phyloP scores from a whole-genome alignment of 495 filamentous ascomycete genomes.

The Glonium stellatum region DNA sequence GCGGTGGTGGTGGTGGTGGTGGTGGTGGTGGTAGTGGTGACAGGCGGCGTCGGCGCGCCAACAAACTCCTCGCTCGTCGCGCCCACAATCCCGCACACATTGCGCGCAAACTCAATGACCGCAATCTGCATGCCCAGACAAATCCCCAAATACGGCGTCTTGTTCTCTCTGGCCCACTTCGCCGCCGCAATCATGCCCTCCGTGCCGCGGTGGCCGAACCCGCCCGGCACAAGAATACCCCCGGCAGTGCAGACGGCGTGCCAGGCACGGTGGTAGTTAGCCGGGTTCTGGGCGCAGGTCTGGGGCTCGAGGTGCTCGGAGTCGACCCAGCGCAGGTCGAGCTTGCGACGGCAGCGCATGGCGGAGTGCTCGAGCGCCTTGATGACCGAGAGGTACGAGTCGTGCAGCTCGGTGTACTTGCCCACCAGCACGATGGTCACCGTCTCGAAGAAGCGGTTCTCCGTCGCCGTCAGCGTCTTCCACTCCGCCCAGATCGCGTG shows the following conservation, averaged over 20 bases:
- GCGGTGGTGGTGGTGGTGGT: too few relatives aligned
- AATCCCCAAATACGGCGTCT: slow-evolving; percentile 79
- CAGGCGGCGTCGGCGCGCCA: slow-evolving; percentile 44
- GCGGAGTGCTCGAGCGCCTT: slow-evolving; percentile 86
- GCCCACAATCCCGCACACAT: slow-evolving; percentile 53
- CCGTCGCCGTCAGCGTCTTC: slow-evolving; percentile 57
- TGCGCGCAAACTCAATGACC: slow-evolving; percentile 80
- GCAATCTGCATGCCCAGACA: slow-evolving; percentile 95
- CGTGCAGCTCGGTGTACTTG: slow-evolving; percentile 78
- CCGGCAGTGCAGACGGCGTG: slow-evolving; percentile 62
- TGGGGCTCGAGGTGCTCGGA: slow-evolving; percentile 70
- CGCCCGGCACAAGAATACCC: slow-evolving; percentile 66
- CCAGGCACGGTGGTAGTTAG: slow-evolving; percentile 86
- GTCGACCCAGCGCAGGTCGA: slow-evolving; percentile 78
- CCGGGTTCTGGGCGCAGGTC: slow-evolving; percentile 50
- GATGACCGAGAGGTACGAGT: slow-evolving; percentile 73
- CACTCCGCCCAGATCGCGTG: slow-evolving; percentile 64
- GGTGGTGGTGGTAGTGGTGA: too few relatives aligned
- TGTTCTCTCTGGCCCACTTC: slow-evolving; percentile 75
- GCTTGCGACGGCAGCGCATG: slow-evolving; percentile 75
- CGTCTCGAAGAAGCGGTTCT: slow-evolving; percentile 54
- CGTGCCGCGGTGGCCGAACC: slow-evolving; percentile 75
- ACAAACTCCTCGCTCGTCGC: slow-evolving; percentile 62
- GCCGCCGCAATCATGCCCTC: slow-evolving; percentile 83
- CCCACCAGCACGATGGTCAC: slow-evolving; percentile 85